phyloP scores from a whole-genome alignment of 2,329 filamentous ascomycete genomes.

The Xenosphaeropsis pyriputrescens region DNA sequence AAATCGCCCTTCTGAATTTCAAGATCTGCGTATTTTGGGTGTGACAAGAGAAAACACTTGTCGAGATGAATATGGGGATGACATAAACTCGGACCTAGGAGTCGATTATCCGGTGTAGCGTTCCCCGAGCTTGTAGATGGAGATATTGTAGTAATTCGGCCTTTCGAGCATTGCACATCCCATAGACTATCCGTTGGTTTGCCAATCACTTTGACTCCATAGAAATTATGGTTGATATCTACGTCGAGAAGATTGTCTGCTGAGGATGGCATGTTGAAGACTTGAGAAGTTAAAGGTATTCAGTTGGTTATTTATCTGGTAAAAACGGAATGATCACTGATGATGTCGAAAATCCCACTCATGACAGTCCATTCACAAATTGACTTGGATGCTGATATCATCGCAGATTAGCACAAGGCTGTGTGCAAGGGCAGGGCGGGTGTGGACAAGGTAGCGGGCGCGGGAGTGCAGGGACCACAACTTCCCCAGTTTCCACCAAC shows the following conservation, averaged over 20 bases:
- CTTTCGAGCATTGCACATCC: conserved; percentile 17
- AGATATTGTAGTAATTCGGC: conserved; percentile 15
- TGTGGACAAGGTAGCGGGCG: not conserved
- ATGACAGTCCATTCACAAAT: too few species aligned
- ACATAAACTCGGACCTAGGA: conserved; percentile 42
- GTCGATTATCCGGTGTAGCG: conserved; percentile 4
- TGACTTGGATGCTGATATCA: too few species aligned
- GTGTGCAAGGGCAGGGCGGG: too few species aligned
- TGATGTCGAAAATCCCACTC: too few species aligned
- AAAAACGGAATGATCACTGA: too few species aligned
- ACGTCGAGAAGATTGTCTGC: not conserved
- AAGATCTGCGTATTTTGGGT: conserved; percentile 43
- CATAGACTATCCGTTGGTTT: conserved; percentile 15
- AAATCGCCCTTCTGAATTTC: conserved; percentile 47
- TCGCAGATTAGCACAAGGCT: too few species aligned
- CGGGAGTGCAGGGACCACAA: too few species aligned
- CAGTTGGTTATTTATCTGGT: too few species aligned
- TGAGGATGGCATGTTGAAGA: too few species aligned
- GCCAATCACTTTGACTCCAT: conserved; percentile 16
- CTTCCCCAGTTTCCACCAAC: too few species aligned
- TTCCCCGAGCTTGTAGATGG: not conserved
- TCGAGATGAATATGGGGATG: conserved; percentile 65
- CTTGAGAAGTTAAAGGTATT: too few species aligned
- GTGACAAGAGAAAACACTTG: conserved; percentile 44
- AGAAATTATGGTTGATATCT: not conserved